Base-by-base conservation (phyloP, 2,329 filamentous ascomycete species). In the Stromatinia cepivora region DNA sequence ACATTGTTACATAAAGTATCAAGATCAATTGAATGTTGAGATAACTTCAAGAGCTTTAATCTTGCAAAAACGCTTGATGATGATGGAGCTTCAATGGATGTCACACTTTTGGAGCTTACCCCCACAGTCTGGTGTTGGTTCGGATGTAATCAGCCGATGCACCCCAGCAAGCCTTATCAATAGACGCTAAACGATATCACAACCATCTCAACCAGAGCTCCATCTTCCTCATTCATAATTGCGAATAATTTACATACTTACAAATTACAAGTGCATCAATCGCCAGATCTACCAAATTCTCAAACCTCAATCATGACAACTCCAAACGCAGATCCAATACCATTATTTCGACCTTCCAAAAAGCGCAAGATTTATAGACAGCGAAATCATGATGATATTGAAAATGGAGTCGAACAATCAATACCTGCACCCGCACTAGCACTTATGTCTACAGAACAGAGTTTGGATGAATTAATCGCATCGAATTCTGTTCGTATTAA, bases 351-450 rank as follows among this genome's bases (percentile, higher is more conserved):
- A 4, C 76, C 80, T 52, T 81, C 81, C 70, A 89, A 88, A 78
- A 89, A 88, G 79, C 83, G 86, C 76, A 89, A 88, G 76, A 80
- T 81, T 7, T 86, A 87, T 72, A 83, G 87, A 59, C 86, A 86
- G 72, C 84, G 86, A 72, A 72, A 77, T 25, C 74, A 77, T 56
- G 75, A 76, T 62, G 76, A 79, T 65, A 76, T 72, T 67, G 64
- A 66, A 50, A 56, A 31, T 59, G 39, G 61, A 62, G 20, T 64
- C 67, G 61, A 36, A 36, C 20, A 34, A 28, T 57, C 70, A 36
- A 68, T 67, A 45, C 39, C 54, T 48, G 69, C 58, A 67, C 50
- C 69, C 58, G 48, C 71, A 67, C 57, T 64, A 31, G 22, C 36
- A 58, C 69, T 20, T 54, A 52, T 52, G 10, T 22, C 61, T 34